Evolutionary conservation across 306 rosid genomes (phyloP), one percentile per base, ranked within the genome.

Genomic region (Rubus parviflorus): DNA sequence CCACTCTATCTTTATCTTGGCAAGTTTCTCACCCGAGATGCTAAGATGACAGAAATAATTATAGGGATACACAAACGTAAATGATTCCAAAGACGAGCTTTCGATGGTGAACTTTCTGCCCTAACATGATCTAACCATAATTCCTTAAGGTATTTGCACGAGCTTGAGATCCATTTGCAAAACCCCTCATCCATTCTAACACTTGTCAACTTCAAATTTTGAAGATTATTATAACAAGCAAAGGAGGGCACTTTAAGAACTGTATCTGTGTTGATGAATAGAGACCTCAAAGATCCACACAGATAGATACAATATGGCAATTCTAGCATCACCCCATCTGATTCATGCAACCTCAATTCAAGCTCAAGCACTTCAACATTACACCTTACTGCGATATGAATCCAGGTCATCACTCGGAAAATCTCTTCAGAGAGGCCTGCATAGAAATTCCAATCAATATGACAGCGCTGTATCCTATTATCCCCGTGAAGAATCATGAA

Each of bases 1-100:
- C 72, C 72, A 63, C 2, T 38, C 38, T 13, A 51, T 10, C 0
- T 1, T 14, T 41, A 49, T 38, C 2, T 3, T 20, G n/a, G 7
- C 14, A 20, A 76, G 79, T 11, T 37, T 49, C 64, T 76, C 79
- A 19, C 49, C 79, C 4, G 42, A 76, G 38, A 76, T 19, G 20
- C 11, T 12, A 20, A 65, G 22, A 49, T 38, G 65, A 30, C 1
- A 30, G 65, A 23, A 1, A n/a, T 15, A 1, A 17, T 3, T 0
- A 12, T 11, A 15, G 6, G 6, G 5, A 13, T 10, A 4, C 37
- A 0, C 42, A 61, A 61, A 23, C 6, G 7, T 61, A 30, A 30
- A 61, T 61, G 42, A 17, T 20, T 43, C 7, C 48, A 57, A 58
- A 3, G 77, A 74, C 2, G 56, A 23, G 61, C 68, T 63, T 23